Evolutionary conservation across 768 basidiomycete species (phyloP).

Genomic region (Suillus luteus): DNA sequence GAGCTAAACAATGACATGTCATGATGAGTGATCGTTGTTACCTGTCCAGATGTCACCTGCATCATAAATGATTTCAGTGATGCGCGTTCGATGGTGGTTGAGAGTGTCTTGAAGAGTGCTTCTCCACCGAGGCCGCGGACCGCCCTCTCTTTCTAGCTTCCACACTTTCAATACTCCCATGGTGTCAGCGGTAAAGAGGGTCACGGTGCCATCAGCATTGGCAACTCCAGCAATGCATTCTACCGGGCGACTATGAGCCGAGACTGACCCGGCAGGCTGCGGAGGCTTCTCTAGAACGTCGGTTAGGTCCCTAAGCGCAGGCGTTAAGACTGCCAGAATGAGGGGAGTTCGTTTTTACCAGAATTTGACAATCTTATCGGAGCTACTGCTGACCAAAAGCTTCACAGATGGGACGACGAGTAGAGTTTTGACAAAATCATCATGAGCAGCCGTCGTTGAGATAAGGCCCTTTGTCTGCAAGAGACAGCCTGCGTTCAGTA

Average conservation of each 20-base stretch:
- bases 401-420: slow-evolving; percentile 65
- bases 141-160: slow-evolving; percentile 53
- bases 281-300: slow-evolving; percentile 44
- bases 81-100: slow-evolving; percentile 76
- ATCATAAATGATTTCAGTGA: slow-evolving; percentile 71
- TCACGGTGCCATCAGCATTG: slow-evolving; percentile 45
- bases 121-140: slow-evolving; percentile 48
- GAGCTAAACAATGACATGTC: slow-evolving; percentile 11
- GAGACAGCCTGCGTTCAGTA: slow-evolving; percentile 11
- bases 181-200: slow-evolving; percentile 85
- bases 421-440: slow-evolving; percentile 89
- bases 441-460: slow-evolving; percentile 75
- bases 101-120: slow-evolving; percentile 56
- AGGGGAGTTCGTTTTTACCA: slow-evolving; percentile 56
- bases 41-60: slow-evolving; percentile 90
- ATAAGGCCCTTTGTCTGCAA: slow-evolving; percentile 68
- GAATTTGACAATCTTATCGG: slow-evolving; percentile 85
- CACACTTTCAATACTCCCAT: slow-evolving; percentile 90
- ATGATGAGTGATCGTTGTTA: slow-evolving; percentile 29
- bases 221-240: slow-evolving; percentile 68
- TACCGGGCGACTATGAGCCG: slow-evolving; percentile 86
- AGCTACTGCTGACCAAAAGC: slow-evolving; percentile 82
- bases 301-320: slow-evolving; percentile 60
- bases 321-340: not conserved
- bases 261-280: slow-evolving; percentile 65